Evolutionary conservation across 768 basidiomycete species (phyloP), one percentile per base, ranked within the genome.

Genomic region (Kwoniella sp.): DNA sequence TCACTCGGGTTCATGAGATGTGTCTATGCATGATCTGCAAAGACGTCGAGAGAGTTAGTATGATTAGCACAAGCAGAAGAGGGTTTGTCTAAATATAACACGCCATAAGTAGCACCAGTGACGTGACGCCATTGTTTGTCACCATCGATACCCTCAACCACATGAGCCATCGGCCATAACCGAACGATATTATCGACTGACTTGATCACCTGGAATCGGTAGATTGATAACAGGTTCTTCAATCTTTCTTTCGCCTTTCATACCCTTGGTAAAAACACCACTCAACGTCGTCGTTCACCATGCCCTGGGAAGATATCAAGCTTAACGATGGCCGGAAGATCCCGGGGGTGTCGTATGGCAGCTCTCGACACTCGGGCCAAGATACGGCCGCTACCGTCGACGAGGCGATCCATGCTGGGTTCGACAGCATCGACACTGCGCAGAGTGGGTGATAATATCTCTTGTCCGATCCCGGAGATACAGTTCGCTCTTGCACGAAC

Each of bases 391-490:
- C 41, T 15, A 62, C 52, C 4, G 73, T 74, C n/a, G 65, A 68
- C 41, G 64, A 67, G 20, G 76, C 73, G n/a, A 63, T 78, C 54
- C 67, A 73, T 26, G 70, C 73, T 20, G 76, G 76, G 12, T 78
- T 78, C 61, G 66, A 71, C 31, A 75, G 76, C 54, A 63, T 78
- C 26, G 76, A 78, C 57, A 78, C 76, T 12, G 76, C 76, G 25
- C 74, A 76, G 55, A 61, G 63, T 64, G 58, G 52, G 63, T 56
- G 20, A 17, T 5, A 13, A 5, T 13, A 34, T 34, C 34, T n/a
- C n/a, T 34, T 37, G 31, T 50, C 22, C 41, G 26, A 34, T 54
- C 29, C n/a, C 26, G 37, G 17, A 31, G 17, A 22, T 28, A 22
- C 20, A 28, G 26, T 25, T 48, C 30, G 31, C 12, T 55, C 2